phyloP scores from a whole-genome alignment of 2,329 filamentous ascomycete genomes.

The Fragosphaeria purpurea region DNA sequence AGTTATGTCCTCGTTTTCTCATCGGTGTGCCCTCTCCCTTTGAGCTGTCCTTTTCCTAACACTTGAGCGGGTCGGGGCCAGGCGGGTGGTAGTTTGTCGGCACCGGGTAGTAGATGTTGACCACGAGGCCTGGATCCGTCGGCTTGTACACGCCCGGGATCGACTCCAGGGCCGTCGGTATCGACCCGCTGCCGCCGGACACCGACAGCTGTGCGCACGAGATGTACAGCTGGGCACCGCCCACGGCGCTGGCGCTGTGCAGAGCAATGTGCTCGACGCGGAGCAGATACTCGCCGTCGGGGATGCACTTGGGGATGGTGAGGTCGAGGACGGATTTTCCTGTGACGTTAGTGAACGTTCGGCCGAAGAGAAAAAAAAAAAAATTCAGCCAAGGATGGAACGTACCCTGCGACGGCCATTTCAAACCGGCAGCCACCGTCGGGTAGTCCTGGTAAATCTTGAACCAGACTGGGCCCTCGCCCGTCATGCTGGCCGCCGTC shows the following conservation, averaged over 20 bases:
- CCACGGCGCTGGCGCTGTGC: constrained; percentile 20
- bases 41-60: not conserved
- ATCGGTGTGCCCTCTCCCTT: no score
- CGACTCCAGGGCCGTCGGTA: constrained; percentile 16
- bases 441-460: constrained; percentile 33
- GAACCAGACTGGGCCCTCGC: constrained; percentile 30
- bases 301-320: constrained; percentile 23
- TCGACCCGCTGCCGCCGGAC: constrained; percentile 16
- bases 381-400: not conserved
- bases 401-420: constrained; percentile 27
- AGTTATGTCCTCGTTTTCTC: no score
- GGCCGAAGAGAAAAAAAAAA: constrained; percentile 3
- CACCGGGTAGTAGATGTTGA: constrained; percentile 33
- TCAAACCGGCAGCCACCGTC: constrained; percentile 22
- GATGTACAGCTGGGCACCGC: constrained; percentile 26
- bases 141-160: constrained; percentile 22
- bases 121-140: constrained; percentile 18
- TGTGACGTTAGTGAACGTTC: no score
- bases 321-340: constrained; percentile 16
- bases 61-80: constrained; percentile 12
- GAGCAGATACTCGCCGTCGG: constrained; percentile 26
- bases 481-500: constrained; percentile 27
- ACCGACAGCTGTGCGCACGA: constrained; percentile 21
- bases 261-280: constrained; percentile 27
- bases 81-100: constrained; percentile 25